Percentiles rank a stretch among this genome's conserved stretches.
phyloP scores from a whole-genome alignment of 179 eudicot species.

The Nepenthes alata region DNA sequence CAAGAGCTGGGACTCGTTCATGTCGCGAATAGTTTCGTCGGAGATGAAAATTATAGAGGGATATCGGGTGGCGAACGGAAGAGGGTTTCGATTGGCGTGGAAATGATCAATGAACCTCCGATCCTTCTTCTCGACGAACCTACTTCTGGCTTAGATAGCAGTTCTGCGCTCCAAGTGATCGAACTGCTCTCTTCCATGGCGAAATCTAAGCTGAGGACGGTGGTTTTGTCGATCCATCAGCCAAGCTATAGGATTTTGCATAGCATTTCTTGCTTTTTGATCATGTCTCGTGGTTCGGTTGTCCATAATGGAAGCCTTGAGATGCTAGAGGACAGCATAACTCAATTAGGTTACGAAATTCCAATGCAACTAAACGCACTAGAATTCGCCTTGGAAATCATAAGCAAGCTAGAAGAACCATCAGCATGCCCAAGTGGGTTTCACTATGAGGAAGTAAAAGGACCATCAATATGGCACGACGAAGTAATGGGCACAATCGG shows the following conservation, averaged over 20 bases:
- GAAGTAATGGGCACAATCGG: conserved; percentile 5
- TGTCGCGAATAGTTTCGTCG: conserved; percentile 57
- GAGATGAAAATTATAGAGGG: conserved; percentile 71
- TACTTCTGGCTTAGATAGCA: conserved; percentile 78
- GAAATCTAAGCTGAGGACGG: conserved; percentile 39
- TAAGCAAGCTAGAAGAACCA: conserved; percentile 30
- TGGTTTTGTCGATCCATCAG: conserved; percentile 70
- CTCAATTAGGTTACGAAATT: conserved; percentile 37
- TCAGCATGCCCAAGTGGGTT: background rate
- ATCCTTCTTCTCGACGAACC: conserved; percentile 75
- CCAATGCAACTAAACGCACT: conserved; percentile 61
- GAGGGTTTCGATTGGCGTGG: conserved; percentile 78
- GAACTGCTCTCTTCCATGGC: conserved; percentile 53
- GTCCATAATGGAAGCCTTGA: conserved; percentile 53
- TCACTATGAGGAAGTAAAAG: conserved; percentile 7
- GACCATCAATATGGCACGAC: conserved; percentile 8
- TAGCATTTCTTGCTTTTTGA: conserved; percentile 50
- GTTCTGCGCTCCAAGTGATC: conserved; percentile 71
- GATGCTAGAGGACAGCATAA: conserved; percentile 49
- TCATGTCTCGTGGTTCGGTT: conserved; percentile 56
- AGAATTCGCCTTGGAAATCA: conserved; percentile 77
- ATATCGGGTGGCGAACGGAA: conserved; percentile 88
- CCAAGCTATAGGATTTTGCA: conserved; percentile 73
- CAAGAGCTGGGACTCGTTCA: conserved; percentile 69
- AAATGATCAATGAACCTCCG: conserved; percentile 76